Evolutionary conservation across 2,329 filamentous ascomycete genomes (phyloP).

Genomic region (Thielaviopsis euricoi): DNA sequence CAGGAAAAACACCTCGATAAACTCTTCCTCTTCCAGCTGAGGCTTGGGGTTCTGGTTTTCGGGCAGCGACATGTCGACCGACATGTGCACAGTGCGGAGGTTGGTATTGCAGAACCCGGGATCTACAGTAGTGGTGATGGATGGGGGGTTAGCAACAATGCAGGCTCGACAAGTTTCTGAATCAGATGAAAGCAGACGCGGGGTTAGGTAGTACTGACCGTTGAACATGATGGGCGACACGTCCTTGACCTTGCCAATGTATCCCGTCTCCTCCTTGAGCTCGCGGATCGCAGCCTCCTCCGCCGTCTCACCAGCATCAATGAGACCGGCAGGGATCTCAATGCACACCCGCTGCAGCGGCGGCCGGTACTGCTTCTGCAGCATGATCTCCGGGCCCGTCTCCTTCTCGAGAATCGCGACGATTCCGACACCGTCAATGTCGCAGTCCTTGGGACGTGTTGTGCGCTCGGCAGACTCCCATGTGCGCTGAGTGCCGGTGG

Average conservation of each 20-base stretch:
- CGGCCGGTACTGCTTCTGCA: slow-evolving; percentile 52
- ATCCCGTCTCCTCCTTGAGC: slow-evolving; percentile 51
- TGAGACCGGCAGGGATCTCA: slow-evolving; percentile 47
- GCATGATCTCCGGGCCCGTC: slow-evolving; percentile 36
- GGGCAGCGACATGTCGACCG: slow-evolving; percentile 49
- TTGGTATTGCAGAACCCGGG: slow-evolving; percentile 53
- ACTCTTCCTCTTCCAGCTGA: slow-evolving; percentile 62
- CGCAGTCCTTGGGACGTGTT: slow-evolving; percentile 42
- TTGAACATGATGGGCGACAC: slow-evolving; percentile 52
- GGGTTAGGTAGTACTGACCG: slow-evolving; percentile 21
- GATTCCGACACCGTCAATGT: slow-evolving; percentile 59
- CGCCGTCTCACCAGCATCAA: slow-evolving; percentile 44
- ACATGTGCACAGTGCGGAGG: slow-evolving; percentile 54
- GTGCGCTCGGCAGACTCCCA: slow-evolving; percentile 62
- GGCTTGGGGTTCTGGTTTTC: slow-evolving; percentile 55
- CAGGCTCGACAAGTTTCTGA: not conserved
- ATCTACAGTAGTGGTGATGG: slow-evolving; percentile 25
- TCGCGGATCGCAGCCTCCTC: slow-evolving; percentile 47
- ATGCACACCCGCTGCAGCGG: slow-evolving; percentile 42
- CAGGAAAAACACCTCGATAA: slow-evolving; percentile 63
- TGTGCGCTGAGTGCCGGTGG: slow-evolving; percentile 37
- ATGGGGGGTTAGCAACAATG: not conserved
- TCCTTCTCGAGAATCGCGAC: slow-evolving; percentile 47
- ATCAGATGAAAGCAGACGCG: not conserved
- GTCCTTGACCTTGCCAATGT: slow-evolving; percentile 36